Evolutionary conservation across 345 rosid species (phyloP).

Genomic region (Conringia planisiliqua): DNA sequence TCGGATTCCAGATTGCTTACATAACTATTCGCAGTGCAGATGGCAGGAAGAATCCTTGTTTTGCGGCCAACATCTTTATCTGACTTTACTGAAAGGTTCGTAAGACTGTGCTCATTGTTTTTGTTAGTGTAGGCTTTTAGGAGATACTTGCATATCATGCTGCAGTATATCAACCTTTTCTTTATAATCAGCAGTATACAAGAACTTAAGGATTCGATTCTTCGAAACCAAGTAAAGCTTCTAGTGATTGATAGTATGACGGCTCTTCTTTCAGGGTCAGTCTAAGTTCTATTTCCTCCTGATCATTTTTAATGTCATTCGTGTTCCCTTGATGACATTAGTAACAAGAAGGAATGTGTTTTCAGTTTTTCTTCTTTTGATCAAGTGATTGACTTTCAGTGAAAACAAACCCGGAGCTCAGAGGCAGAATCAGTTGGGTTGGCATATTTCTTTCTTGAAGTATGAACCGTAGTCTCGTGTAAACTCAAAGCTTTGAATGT

Average conservation of each 20-base stretch:
- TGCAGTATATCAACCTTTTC: background rate
- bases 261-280: conserved; percentile 80
- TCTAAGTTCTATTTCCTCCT: background rate
- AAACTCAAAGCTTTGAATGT: background rate
- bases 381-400: conserved; percentile 36
- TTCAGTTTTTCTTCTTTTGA: background rate
- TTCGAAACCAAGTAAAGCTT: conserved; percentile 72
- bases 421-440: conserved; percentile 56
- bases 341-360: background rate
- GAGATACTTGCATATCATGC: background rate
- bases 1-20: background rate
- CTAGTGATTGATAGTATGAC: conserved; percentile 88
- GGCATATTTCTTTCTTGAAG: conserved; percentile 90
- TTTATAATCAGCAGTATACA: conserved; percentile 48
- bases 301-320: too few species aligned
- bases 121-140: background rate
- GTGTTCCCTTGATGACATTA: background rate
- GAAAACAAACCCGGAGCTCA: conserved; percentile 51
- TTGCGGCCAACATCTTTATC: conserved; percentile 65
- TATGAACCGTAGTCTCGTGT: conserved; percentile 30
- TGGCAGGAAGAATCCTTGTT: conserved; percentile 88
- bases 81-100: conserved; percentile 71
- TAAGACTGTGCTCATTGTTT: background rate
- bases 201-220: conserved; percentile 69
- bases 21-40: conserved; percentile 38